Conservation (phyloP, 768 basidiomycete genomes). For the Suillus subaureus region DNA sequence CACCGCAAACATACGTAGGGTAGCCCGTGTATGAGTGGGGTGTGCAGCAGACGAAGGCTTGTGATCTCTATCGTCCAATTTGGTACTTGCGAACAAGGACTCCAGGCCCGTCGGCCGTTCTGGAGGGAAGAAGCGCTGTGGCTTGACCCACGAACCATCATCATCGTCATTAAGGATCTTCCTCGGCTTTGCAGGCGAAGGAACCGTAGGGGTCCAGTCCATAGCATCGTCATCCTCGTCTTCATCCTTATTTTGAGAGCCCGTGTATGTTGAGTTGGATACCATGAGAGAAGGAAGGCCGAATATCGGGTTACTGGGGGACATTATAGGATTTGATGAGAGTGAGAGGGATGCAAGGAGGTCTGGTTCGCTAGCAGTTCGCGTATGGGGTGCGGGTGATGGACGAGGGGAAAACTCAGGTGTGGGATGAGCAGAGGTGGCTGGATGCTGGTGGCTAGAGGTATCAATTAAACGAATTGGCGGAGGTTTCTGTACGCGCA, state of each 20-base stretch:
- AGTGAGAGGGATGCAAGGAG: slow-evolving; percentile 63
- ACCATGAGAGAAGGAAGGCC: slow-evolving; percentile 64
- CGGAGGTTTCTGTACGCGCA: slow-evolving; percentile 71
- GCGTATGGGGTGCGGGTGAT: slow-evolving; percentile 27
- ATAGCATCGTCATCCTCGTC: slow-evolving; percentile 45
- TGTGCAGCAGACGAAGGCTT: slow-evolving; percentile 2
- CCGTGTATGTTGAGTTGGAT: slow-evolving; percentile 24
- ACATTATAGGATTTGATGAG: slow-evolving; percentile 62
- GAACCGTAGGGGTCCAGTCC: slow-evolving; percentile 71
- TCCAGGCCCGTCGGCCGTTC: slow-evolving; percentile 80
- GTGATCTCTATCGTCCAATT: slow-evolving; percentile 47
- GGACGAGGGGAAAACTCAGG: slow-evolving; percentile 36
- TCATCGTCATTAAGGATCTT: slow-evolving; percentile 30
- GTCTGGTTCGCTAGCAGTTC: slow-evolving; percentile 49
- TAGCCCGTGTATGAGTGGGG: background rate
- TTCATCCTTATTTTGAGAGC: slow-evolving; percentile 31
- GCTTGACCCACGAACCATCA: slow-evolving; percentile 58
- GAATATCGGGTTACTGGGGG: slow-evolving; percentile 58
- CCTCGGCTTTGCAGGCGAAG: slow-evolving; percentile 23
- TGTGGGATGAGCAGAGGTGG: slow-evolving; percentile 43
- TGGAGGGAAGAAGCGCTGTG: slow-evolving; percentile 76
- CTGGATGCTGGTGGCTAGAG: slow-evolving; percentile 39
- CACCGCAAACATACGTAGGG: background rate
- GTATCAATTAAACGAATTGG: slow-evolving; percentile 70
- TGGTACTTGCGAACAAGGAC: slow-evolving; percentile 63